Percentiles rank a stretch among this genome's conserved stretches.
Conservation (phyloP, 495 filamentous ascomycete genomes). For the Xylaria grammica region DNA sequence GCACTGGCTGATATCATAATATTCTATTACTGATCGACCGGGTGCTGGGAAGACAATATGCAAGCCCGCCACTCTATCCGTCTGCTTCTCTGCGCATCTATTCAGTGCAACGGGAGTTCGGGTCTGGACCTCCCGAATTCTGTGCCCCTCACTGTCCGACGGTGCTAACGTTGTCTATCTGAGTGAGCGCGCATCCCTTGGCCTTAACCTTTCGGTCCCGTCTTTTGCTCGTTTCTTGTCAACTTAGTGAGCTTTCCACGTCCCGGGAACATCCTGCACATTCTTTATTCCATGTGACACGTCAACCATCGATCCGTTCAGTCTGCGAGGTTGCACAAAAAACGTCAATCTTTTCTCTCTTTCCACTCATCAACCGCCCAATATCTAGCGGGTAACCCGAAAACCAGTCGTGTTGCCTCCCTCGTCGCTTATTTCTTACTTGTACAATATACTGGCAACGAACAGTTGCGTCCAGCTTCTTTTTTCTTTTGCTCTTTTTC, state of each 20-base stretch:
- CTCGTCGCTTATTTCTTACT: not conserved
- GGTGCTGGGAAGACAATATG: not conserved
- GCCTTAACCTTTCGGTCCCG: not conserved
- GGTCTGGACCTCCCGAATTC: not conserved
- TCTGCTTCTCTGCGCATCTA: not conserved
- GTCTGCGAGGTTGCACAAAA: constrained; percentile 17
- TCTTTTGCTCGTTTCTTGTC: not conserved
- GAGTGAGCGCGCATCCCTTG: not conserved
- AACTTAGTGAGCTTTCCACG: not conserved
- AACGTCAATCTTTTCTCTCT: constrained; percentile 1
- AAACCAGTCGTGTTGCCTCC: constrained; percentile 1
- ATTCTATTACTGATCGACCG: not conserved
- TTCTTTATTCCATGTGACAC: not conserved
- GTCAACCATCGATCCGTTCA: constrained; percentile 18
- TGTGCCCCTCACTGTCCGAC: not conserved
- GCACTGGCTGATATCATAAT: not conserved
- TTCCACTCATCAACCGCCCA: constrained; percentile 10
- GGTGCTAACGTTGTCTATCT: constrained; percentile 9
- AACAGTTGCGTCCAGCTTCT: not conserved
- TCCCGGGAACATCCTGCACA: not conserved
- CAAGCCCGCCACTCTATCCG: not conserved
- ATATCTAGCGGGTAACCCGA: constrained; percentile 18
- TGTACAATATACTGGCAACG: constrained; percentile 20
- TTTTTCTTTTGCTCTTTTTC: not conserved
- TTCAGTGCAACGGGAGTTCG: not conserved